Evolutionary conservation across 2,329 filamentous ascomycete genomes (phyloP).

Genomic region (Venturia oleaginea): DNA sequence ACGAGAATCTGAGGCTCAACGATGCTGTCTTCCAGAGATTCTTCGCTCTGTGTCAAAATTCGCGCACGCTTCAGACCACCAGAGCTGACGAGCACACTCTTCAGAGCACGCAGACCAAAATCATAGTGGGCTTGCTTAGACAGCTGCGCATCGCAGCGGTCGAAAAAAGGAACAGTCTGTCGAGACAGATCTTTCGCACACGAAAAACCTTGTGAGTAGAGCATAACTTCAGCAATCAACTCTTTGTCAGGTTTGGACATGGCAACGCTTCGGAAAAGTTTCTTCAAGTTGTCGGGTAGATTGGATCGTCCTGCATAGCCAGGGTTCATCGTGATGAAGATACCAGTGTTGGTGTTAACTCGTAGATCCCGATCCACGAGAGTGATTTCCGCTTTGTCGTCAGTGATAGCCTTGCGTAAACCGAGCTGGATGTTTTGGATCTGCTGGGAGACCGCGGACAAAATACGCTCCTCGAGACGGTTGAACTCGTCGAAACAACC

Average conservation of each 20-base stretch:
- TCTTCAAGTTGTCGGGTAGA: constrained; percentile 97
- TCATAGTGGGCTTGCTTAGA: constrained; percentile 99
- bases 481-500: constrained; percentile 99
- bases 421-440: constrained; percentile 99
- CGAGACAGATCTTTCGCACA: constrained; percentile 90
- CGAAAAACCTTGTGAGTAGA: constrained; percentile 98
- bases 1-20: constrained; percentile 97
- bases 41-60: constrained; percentile 46
- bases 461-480: constrained; percentile 90
- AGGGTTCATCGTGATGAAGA: constrained; percentile 99
- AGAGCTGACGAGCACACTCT: constrained; percentile 97
- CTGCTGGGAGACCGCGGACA: constrained; percentile 97
- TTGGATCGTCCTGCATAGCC: constrained; percentile 98
- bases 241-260: constrained; percentile 99
- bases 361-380: constrained; percentile 81
- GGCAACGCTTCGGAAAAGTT: constrained; percentile 95
- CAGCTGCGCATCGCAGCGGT: constrained; percentile 68
- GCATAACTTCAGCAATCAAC: constrained; percentile 98
- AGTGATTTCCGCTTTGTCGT: constrained; percentile 84
- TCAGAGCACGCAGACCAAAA: constrained; percentile 92
- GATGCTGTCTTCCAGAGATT: constrained; percentile 56
- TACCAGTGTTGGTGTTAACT: constrained; percentile 88
- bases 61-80: constrained; percentile 87
- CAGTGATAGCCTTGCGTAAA: constrained; percentile 71
- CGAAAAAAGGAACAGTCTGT: constrained; percentile 97